These are phyloP conservation scores for Dryas drummondii DNA, from an alignment of 306 rosid genomes.

Conservation along the genomic window DNA sequence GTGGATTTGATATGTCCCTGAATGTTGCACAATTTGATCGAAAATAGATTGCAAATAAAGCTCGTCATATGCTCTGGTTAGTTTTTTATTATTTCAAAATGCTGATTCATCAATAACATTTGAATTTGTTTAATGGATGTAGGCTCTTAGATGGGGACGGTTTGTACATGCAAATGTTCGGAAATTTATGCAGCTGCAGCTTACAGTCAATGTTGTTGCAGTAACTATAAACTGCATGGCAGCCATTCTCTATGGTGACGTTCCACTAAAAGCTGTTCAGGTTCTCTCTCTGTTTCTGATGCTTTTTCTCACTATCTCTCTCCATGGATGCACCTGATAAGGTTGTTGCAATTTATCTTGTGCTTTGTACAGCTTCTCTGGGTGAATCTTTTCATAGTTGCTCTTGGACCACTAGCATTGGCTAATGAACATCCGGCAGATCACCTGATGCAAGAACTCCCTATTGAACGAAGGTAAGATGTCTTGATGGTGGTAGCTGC, in stretches of 20 bases:
- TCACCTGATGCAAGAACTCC: constrained; percentile 64
- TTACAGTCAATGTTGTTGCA: constrained; percentile 6
- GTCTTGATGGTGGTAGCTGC: neutral
- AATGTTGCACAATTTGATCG: too few species aligned
- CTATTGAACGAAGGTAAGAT: constrained; percentile 63
- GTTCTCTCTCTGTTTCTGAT: constrained; percentile 38
- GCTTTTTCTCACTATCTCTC: constrained; percentile 7
- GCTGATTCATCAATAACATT: constrained; percentile 5
- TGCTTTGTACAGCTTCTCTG: constrained; percentile 68
- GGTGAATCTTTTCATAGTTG: constrained; percentile 89
- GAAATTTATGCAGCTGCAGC: constrained; percentile 83
- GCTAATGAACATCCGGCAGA: constrained; percentile 87
- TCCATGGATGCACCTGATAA: constrained; percentile 8
- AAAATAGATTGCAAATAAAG: too few species aligned
- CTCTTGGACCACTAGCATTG: constrained; percentile 82
- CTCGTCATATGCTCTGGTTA: too few species aligned
- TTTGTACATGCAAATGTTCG: constrained; percentile 76
- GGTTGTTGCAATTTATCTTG: constrained; percentile 11
- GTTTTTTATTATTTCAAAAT: neutral
- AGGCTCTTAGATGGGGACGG: constrained; percentile 93
- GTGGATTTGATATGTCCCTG: too few species aligned
- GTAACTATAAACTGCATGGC: neutral
- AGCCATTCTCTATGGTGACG: constrained; percentile 45
- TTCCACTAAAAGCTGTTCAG: constrained; percentile 88
- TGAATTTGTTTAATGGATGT: constrained; percentile 26